phyloP scores from a whole-genome alignment of 345 rosid genomes.

The Salix koriyanagi region DNA sequence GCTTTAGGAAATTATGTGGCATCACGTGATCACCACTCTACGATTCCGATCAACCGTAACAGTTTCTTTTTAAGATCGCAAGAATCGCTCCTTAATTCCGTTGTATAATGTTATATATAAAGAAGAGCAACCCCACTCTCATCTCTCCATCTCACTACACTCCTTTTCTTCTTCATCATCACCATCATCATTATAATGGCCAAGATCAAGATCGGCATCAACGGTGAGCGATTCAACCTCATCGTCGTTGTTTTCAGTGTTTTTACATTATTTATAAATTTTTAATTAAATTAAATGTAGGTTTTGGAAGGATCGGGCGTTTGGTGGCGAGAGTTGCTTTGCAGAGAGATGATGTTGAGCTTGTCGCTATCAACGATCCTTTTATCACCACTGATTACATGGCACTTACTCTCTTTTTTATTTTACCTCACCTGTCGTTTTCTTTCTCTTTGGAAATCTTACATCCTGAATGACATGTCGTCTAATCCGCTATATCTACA shows the following conservation, averaged over 20 bases:
- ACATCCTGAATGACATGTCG: no score
- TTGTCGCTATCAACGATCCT: constrained; percentile 72
- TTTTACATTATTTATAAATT: neutral
- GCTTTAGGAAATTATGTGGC: no score
- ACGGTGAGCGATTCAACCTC: constrained; percentile 21
- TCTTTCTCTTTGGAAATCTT: neutral
- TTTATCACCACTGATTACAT: constrained; percentile 70
- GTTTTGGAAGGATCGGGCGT: constrained; percentile 77
- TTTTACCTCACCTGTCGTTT: neutral
- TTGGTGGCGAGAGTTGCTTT: constrained; percentile 66
- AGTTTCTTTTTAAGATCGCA: neutral
- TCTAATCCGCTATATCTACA: no score
- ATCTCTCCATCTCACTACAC: no score
- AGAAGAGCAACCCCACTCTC: neutral
- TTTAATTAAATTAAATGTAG: constrained; percentile 16
- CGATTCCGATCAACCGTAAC: neutral
- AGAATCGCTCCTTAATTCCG: neutral
- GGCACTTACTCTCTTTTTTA: constrained; percentile 22
- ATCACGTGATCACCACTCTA: neutral
- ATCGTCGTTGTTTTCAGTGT: neutral
- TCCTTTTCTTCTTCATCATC: no score
- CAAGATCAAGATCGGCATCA: constrained; percentile 70
- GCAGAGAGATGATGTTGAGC: constrained; percentile 65
- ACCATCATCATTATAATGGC: constrained; percentile 23
- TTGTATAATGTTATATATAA: neutral